Base-by-base conservation (phyloP, 192 early-diverging fungal genomes). In the Nowakowskiella sp. region DNA sequence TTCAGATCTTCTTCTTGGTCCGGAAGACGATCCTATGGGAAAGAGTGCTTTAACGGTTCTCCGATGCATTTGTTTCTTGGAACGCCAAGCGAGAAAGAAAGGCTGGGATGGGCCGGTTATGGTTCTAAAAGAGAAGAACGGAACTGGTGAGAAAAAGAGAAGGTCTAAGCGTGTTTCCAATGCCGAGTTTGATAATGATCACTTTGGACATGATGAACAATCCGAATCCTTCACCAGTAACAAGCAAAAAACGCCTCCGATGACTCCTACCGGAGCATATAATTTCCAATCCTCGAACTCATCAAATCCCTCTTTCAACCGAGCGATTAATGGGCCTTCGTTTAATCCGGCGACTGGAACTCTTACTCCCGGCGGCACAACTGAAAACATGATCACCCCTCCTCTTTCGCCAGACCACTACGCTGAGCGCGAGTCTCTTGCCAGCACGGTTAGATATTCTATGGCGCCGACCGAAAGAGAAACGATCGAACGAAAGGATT, bases 21-120 rank as follows among this genome's bases (percentile, higher is more conserved):
- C 51, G 25, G 57, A 47, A 13, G 49, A 48, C 0, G 72, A 71
- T 30, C 44, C 43, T 28, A 54, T 49, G 27, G 50, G 59, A 19
- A 71, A 71, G 32, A 44, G 29, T 48, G 68, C 49, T 3, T 48
- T 77, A 25, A 72, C 51, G 3, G 66, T 74, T 30, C 27, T 78
- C 21, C 16, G 69, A 31, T 74, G 71, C 8, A 33, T 78, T 10
- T 49, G 49, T 29, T 67, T 72, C 16, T 39, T 78, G n/a, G 76
- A 78, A 52, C 57, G 66, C 43, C 71, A 72, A 42, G 71, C 72
- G 1, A 36, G 76, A 16, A 53, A 59, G 32, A 34, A 46, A 19
- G 72, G 72, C 31, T 78, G 69, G 69, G 45, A 64, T 7, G 76
- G 76, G 3, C 68, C 76, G 4, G 42, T 31, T 8, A 47, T 77